Base-by-base conservation (phyloP, 805 yeast species). In the Saccharomycopsis synnaedendra region DNA sequence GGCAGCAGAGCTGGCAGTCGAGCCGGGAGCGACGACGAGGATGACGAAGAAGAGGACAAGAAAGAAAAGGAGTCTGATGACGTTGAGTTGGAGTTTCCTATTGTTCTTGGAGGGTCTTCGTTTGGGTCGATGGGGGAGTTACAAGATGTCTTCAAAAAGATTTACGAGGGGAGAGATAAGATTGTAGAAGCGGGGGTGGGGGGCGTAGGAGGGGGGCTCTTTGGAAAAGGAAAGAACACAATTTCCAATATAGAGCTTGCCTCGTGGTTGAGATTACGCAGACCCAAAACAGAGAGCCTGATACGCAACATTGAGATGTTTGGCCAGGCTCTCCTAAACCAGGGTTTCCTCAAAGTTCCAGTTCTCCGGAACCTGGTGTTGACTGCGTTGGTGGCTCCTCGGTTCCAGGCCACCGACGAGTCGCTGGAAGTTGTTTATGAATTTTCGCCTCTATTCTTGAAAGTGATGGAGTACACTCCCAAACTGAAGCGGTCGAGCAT, bases 331-430 rank as follows among this genome's bases (percentile, higher is more conserved):
- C 30, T 52, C 27, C 19, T 50, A 3, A 40, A 32, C 35, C 30
- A 39, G 9, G 48, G 45, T 5, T 41, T 52, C n/a, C 28, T 52
- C 9, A 52, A 52, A 36, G 7, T 42, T n/a, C 37, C 55, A 5
- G 49, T 47, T n/a, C 50, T 50, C 41, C 42, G 42, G 38, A 50
- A 50, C 31, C 44, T 48, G 3, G 31, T 52, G 5, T 52, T 52
- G 27, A 43, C 34, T 11, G 41, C 36, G 8, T 43, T 50, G 6
- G 9, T 42, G 4, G 27, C 35, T 10, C 30, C 43, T n/a, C 46
- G 45, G 29, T 52, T 52, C 34, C 52, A 50, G 36, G 38, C 46
- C 4, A 37, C 45, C 7, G 41, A 46, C 41, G 48, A 42, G 6
- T 7, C 46, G 19, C 45, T 37, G 42, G 36, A 35, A 11, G 34